A percentile compares a stretch with the other conserved stretches of the same genome.
Conservation (phyloP, 371 early-diverging fungal species). For the Basidiobolus meristosporus region DNA sequence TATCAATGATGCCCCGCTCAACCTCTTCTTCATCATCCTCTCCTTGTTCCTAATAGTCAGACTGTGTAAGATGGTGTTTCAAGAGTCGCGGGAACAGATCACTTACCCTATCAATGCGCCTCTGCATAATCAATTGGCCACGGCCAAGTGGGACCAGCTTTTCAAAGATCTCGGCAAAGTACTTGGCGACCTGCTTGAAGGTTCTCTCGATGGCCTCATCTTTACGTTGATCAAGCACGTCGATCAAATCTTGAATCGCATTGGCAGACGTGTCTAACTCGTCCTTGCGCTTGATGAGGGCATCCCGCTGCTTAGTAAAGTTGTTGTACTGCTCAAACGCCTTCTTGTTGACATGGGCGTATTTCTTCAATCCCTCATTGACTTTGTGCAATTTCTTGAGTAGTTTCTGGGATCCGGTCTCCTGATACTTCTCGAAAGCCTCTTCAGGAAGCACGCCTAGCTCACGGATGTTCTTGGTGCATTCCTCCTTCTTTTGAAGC, state of each 20-base stretch:
- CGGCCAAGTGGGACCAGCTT: slow-evolving; percentile 79
- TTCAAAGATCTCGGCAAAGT: slow-evolving; percentile 78
- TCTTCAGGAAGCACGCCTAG: slow-evolving; percentile 94
- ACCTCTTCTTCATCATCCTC: background rate
- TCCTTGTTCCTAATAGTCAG: background rate
- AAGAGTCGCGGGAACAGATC: no score
- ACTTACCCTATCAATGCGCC: slow-evolving; percentile 33
- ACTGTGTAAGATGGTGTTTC: background rate
- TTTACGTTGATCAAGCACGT: slow-evolving; percentile 81
- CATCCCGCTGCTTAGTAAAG: slow-evolving; percentile 80
- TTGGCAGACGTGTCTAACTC: slow-evolving; percentile 71
- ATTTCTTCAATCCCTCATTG: slow-evolving; percentile 72
- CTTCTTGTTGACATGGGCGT: slow-evolving; percentile 91
- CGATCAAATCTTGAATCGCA: slow-evolving; percentile 71
- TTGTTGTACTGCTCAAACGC: slow-evolving; percentile 90
- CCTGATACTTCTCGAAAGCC: slow-evolving; percentile 55
- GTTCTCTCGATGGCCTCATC: slow-evolving; percentile 94
- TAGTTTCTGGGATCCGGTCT: slow-evolving; percentile 23
- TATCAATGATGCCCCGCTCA: slow-evolving; percentile 30
- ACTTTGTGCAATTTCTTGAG: slow-evolving; percentile 54
- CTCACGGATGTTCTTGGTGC: slow-evolving; percentile 71
- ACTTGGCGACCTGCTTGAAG: slow-evolving; percentile 75
- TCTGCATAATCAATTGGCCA: slow-evolving; percentile 73
- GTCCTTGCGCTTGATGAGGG: slow-evolving; percentile 53
- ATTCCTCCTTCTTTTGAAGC: slow-evolving; percentile 71